Percentiles rank a stretch among this genome's conserved stretches.
These are phyloP conservation scores for Luffa acutangula DNA, from an alignment of 306 rosid genomes.

Conservation along the genomic window DNA sequence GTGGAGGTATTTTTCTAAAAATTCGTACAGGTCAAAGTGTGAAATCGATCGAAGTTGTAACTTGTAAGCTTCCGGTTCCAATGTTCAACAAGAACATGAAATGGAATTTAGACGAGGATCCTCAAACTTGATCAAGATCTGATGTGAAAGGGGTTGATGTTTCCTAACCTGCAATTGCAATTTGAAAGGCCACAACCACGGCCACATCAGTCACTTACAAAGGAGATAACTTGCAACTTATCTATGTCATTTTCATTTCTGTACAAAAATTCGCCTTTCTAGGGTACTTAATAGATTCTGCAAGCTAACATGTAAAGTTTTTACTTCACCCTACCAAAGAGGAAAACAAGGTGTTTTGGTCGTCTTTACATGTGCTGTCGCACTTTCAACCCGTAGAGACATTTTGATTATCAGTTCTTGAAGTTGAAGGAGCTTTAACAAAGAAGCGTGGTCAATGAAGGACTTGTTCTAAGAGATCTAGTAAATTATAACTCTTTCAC, in stretches of 20 bases:
- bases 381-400: neutral
- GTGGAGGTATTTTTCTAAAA: neutral
- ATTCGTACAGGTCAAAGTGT: neutral
- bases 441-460: neutral
- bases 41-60: neutral
- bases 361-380: neutral
- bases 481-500: neutral
- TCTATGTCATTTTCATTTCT: neutral
- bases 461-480: neutral
- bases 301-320: neutral
- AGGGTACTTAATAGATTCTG: neutral
- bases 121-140: slow-evolving; percentile 55
- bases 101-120: slow-evolving; percentile 17
- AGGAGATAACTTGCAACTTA: neutral
- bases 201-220: neutral
- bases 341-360: neutral
- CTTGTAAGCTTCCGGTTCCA: neutral
- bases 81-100: neutral
- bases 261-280: neutral
- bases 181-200: neutral
- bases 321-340: neutral
- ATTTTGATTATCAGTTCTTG: neutral
- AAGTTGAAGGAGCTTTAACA: neutral
- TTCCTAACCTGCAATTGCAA: slow-evolving; percentile 60
- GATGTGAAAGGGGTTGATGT: slow-evolving; percentile 54